phyloP scores from a whole-genome alignment of 108 stramenopile species.

The Fragilariopsis cylindrus region DNA sequence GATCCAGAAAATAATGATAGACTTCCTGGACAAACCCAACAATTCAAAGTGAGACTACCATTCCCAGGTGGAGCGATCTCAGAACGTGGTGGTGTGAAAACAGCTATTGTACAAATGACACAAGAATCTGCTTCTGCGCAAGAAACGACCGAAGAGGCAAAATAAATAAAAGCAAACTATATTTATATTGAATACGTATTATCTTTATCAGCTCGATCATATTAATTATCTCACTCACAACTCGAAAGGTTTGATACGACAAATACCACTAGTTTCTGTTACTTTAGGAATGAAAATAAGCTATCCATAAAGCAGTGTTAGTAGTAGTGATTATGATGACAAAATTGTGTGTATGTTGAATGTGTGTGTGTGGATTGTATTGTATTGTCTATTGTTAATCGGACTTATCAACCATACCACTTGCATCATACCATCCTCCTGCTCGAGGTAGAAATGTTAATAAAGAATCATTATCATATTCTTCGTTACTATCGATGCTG shows the following conservation, averaged over 20 bases:
- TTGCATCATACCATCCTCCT: slow-evolving; percentile 47
- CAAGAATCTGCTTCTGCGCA: slow-evolving; percentile 32
- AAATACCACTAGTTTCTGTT: no score
- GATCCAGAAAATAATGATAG: slow-evolving; percentile 64
- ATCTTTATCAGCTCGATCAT: no score
- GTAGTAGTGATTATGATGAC: no score
- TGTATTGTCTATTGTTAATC: no score
- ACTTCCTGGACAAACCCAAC: slow-evolving; percentile 53
- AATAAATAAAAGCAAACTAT: no score
- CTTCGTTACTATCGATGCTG: background rate
- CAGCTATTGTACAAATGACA: slow-evolving; percentile 86
- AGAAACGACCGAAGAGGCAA: slow-evolving; percentile 25
- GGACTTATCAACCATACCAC: slow-evolving; percentile 6
- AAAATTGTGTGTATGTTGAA: no score
- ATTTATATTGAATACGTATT: no score
- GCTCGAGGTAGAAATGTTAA: slow-evolving; percentile 41
- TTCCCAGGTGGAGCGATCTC: slow-evolving; percentile 56
- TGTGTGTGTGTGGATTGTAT: no score
- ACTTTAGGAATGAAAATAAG: no score
- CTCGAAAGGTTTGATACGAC: no score
- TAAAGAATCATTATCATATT: background rate
- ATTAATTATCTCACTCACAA: no score
- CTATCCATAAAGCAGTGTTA: no score
- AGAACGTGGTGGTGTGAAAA: slow-evolving; percentile 79
- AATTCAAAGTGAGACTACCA: slow-evolving; percentile 83